Evolutionary conservation across 2,329 filamentous ascomycete species (phyloP).

Genomic region (Paramyrothecium sp.): DNA sequence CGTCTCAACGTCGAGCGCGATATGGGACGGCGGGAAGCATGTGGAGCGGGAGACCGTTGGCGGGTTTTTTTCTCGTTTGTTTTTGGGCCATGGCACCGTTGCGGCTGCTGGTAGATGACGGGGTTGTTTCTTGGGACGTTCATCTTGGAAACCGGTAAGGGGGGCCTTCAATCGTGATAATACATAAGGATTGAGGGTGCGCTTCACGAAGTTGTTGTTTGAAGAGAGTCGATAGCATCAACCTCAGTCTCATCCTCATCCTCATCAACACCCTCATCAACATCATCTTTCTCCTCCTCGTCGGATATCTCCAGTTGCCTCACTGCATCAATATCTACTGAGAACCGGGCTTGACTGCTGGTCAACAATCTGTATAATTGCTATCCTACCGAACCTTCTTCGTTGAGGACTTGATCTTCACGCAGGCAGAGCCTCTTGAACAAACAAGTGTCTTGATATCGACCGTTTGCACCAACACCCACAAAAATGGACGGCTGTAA

Average conservation of each 20-base stretch:
- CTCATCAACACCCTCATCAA: not conserved
- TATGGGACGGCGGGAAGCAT: not conserved
- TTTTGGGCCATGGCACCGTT: too few species aligned
- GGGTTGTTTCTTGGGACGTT: not conserved
- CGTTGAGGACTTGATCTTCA: not conserved
- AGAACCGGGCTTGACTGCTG: not conserved
- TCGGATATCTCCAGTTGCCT: not conserved
- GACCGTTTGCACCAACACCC: slow-evolving; percentile 2
- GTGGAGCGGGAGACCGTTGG: not conserved
- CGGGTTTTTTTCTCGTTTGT: not conserved
- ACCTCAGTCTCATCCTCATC: not conserved
- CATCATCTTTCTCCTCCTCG: not conserved
- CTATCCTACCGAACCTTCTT: not conserved
- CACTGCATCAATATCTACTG: not conserved
- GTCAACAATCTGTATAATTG: not conserved
- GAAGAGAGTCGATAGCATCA: not conserved
- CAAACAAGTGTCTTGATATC: slow-evolving; percentile 1
- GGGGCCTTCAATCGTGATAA: not conserved
- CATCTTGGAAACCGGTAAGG: not conserved
- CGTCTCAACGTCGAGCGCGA: not conserved
- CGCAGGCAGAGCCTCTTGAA: too few species aligned
- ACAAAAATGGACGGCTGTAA: slow-evolving; percentile 23
- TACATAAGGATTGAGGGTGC: not conserved
- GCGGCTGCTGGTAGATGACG: not conserved
- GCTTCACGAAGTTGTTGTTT: slow-evolving; percentile 6